Evolutionary conservation across 495 filamentous ascomycete genomes (phyloP), one percentile per base, ranked within the genome.

Genomic region (Jackrogersella multiformis): DNA sequence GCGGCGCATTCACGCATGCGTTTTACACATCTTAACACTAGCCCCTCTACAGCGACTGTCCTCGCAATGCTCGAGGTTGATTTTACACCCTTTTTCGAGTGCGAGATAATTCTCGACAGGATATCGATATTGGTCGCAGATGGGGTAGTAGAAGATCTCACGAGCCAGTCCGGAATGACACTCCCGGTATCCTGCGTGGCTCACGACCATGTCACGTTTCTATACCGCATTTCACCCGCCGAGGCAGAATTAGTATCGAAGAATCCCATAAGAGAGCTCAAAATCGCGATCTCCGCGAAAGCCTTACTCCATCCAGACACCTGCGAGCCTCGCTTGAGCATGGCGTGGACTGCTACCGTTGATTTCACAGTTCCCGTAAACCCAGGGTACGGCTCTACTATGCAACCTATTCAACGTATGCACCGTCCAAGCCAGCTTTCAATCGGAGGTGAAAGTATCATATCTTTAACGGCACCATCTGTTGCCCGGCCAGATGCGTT

Each of bases 11-110:
- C 92, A 21, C 87, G 92, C 24, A 87, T 97, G 48, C 84, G 92
- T 28, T 96, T 96, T 74, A 88, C 92, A 5, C 86, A 88, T 58
- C 80, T 90, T 23, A 90, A 88, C 61, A 85, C 86, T 6, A 84
- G 84, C 5, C 84, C 87, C 18, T 81, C 85, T 12, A 87, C 84
- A 59, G 82, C 87, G n/a, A 83, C 87, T 20, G 83, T 94, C 0
- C 85, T 96, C 44, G 93, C 94, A 18, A 90, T 90, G 49, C 82
- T 97, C 15, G 93, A 97, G 75, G 80, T 97, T 51, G 94, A 97
- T 76, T 89, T 96, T 55, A 94, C 92, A 0, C 88, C 92, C 18
- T 93, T 92, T 64, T 85, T 92, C 48, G 86, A 87, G 35, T 92
- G 87, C 68, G 87, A 90, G 72, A 86, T 93, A 45, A 73, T 77